Evolutionary conservation across 2,329 filamentous ascomycete species (phyloP).

Genomic region (Dryadomyces quercus-mongolicae): DNA sequence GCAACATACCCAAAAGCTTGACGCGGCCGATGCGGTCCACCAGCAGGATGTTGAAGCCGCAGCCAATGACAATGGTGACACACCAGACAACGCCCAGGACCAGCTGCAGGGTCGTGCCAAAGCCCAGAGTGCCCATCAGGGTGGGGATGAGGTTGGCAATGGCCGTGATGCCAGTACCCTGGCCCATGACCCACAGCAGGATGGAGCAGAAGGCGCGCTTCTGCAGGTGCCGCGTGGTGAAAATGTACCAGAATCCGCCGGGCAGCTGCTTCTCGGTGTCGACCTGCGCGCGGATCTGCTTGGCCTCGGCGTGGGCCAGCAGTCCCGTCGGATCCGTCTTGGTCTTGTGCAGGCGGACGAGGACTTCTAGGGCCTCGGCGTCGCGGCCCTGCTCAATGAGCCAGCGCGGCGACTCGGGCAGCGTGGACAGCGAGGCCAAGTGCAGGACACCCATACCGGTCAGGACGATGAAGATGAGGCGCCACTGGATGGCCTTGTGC

Average conservation of each 20-base stretch:
- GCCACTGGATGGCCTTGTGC: not conserved
- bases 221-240: not conserved
- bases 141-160: not conserved
- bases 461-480: not conserved
- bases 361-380: not conserved
- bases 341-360: not conserved
- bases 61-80: not conserved
- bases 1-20: not conserved
- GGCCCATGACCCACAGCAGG: not conserved
- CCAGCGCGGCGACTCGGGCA: conserved; percentile 2
- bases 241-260: not conserved
- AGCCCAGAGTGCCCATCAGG: not conserved
- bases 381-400: not conserved
- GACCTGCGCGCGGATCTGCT: not conserved
- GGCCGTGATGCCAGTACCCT: not conserved
- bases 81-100: not conserved
- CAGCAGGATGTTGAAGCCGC: not conserved
- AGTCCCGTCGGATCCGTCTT: not conserved
- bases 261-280: not conserved
- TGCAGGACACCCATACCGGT: not conserved
- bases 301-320: not conserved
- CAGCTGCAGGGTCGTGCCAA: not conserved
- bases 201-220: conserved; percentile 1
- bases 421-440: not conserved
- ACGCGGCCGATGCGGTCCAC: not conserved